Base-by-base conservation (phyloP, 129 eudicot species). In the Flaveria bidentis region DNA sequence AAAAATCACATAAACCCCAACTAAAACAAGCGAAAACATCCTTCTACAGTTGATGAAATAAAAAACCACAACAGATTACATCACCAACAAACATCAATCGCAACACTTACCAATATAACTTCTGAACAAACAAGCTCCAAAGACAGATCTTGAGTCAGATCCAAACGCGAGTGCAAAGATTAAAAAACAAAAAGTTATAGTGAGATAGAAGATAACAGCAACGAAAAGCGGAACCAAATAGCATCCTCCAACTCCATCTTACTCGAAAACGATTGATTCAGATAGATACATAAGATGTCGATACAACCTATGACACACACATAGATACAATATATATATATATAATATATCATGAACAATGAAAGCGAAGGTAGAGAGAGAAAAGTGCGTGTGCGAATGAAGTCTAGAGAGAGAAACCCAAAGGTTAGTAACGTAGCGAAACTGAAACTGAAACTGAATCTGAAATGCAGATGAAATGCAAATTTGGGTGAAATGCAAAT, bases 191-290 rank as follows among this genome's bases (percentile, higher is more conserved):
- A 2, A 28, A 28, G 5, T 51, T 68, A 67, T 67, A 80, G 51
- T 81, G 49, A 81, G 76, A 49, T 62, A 23, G 63, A 73, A 73
- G 84, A 57, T 68, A 68, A 69, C 71, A 50, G 73, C 52, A 74
- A 80, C 81, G 78, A 80, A 76, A 80, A 84, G 46, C 12, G 87
- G 75, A 75, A 76, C 75, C 81, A 76, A 84, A 83, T 75, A 28
- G 78, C 53, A 70, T 56, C 82, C 76, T 75, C 81, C 39, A 69
- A 67, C 80, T 78, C 77, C 75, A 79, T 75, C 63, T 71, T 70
- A 80, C 76, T 80, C 74, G 87, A 84, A 75, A 84, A 80, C 84
- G 87, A 84, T 80, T 67, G 83, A 78, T 61, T 39, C 65, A 18
- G 81, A 57, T 39, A 57, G 73, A 61, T 78, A 66, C 79, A 58